Evolutionary conservation across 2,329 filamentous ascomycete species (phyloP).

Genomic region (Botrytis fabae): DNA sequence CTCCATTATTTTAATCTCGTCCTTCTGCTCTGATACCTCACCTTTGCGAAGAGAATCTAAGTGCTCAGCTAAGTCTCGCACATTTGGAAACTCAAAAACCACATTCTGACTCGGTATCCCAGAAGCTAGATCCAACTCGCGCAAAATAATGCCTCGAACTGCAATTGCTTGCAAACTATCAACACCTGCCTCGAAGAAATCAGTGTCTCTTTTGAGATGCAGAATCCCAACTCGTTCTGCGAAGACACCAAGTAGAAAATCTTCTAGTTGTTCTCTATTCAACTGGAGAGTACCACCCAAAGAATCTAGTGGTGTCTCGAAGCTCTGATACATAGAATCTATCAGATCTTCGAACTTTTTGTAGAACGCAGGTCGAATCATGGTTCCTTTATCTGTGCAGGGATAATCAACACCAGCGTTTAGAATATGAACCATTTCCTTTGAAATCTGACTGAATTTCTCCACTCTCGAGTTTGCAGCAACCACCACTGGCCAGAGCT

Average conservation of each 20-base stretch:
- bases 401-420: slow-evolving; percentile 47
- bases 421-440: slow-evolving; percentile 54
- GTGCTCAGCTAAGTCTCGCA: slow-evolving; percentile 49
- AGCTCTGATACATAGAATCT: slow-evolving; percentile 42
- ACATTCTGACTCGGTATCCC: slow-evolving; percentile 54
- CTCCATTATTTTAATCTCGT: slow-evolving; percentile 46
- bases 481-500: slow-evolving; percentile 52
- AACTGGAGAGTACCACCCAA: slow-evolving; percentile 3
- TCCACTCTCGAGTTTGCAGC: slow-evolving; percentile 52
- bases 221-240: slow-evolving; percentile 18
- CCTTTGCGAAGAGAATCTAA: slow-evolving; percentile 48
- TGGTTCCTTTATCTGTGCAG: slow-evolving; percentile 54
- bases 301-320: slow-evolving; percentile 22
- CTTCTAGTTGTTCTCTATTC: slow-evolving; percentile 20
- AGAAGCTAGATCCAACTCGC: slow-evolving; percentile 51
- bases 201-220: slow-evolving; percentile 44
- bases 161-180: slow-evolving; percentile 60
- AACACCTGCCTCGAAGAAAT: slow-evolving; percentile 59
- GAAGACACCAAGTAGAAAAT: slow-evolving; percentile 23
- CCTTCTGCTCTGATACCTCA: slow-evolving; percentile 32
- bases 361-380: slow-evolving; percentile 54
- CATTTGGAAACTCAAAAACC: slow-evolving; percentile 57
- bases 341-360: slow-evolving; percentile 47
- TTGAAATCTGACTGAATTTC: slow-evolving; percentile 54
- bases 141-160: slow-evolving; percentile 53